Evolutionary conservation across 345 rosid species (phyloP).

Genomic region (Pseudoturritis turrita): DNA sequence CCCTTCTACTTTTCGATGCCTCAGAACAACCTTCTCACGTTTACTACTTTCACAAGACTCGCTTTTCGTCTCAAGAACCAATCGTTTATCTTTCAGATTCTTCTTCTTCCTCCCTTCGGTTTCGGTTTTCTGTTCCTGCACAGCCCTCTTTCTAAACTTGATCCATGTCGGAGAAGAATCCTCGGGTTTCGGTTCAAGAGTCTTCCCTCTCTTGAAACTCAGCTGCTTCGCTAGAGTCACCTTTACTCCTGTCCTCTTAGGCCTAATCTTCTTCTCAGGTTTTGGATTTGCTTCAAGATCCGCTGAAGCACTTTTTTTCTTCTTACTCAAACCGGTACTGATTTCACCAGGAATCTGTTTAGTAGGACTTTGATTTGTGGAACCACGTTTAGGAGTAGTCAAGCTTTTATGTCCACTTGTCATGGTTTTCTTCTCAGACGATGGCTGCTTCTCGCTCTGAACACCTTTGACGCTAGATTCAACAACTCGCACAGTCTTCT

Average conservation of each 20-base stretch:
- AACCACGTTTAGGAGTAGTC: slow-evolving; percentile 4
- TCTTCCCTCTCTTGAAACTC: slow-evolving; percentile 55
- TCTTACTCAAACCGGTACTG: slow-evolving; percentile 14
- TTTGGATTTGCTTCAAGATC: slow-evolving; percentile 12
- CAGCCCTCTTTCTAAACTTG: slow-evolving; percentile 44
- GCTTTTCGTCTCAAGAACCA: background rate
- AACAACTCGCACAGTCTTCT: slow-evolving; percentile 46
- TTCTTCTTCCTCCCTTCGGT: slow-evolving; percentile 24
- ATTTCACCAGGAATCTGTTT: slow-evolving; percentile 7
- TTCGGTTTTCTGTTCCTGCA: slow-evolving; percentile 32
- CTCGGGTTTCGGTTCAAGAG: slow-evolving; percentile 43
- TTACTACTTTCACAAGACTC: slow-evolving; percentile 15
- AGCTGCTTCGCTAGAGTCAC: slow-evolving; percentile 24
- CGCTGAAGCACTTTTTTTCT: slow-evolving; percentile 8
- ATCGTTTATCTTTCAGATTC: slow-evolving; percentile 24
- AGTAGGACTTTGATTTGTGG: background rate
- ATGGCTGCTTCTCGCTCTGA: background rate
- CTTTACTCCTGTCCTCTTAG: slow-evolving; percentile 28
- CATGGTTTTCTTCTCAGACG: slow-evolving; percentile 31
- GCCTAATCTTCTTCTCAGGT: slow-evolving; percentile 17
- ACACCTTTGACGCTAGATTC: slow-evolving; percentile 27
- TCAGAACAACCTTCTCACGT: slow-evolving; percentile 41
- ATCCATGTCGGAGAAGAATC: slow-evolving; percentile 42
- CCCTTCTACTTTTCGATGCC: slow-evolving; percentile 41
- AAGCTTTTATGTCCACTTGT: background rate